These are phyloP conservation scores for Teratosphaeria gauchensis DNA, from an alignment of 2,329 filamentous ascomycete species.

Conservation along the genomic window DNA sequence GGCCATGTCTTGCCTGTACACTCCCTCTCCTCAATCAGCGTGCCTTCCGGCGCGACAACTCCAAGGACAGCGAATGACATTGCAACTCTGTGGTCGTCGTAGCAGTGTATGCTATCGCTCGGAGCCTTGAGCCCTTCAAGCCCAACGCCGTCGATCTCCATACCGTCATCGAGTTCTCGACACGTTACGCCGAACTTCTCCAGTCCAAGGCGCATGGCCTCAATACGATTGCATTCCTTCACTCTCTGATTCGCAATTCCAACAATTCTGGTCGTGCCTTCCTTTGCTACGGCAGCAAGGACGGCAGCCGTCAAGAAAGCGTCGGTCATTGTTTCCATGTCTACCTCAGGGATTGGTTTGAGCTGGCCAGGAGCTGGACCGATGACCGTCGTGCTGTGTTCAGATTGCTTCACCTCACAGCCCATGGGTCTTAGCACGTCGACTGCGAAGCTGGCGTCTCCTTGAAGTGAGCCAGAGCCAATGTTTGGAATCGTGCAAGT, in stretches of 20 bases:
- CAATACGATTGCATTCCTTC: slow-evolving; percentile 95
- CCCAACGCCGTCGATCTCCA: slow-evolving; percentile 54
- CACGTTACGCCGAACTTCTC: slow-evolving; percentile 86
- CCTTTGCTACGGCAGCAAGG: slow-evolving; percentile 74
- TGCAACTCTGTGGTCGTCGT: slow-evolving; percentile 93
- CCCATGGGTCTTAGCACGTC: slow-evolving; percentile 90
- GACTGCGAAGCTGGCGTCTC: slow-evolving; percentile 86
- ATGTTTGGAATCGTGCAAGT: slow-evolving; percentile 96
- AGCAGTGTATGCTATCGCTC: slow-evolving; percentile 69
- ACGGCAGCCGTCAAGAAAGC: slow-evolving; percentile 94
- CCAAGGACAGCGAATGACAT: slow-evolving; percentile 96
- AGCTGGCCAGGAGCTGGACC: slow-evolving; percentile 67
- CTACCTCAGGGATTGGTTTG: slow-evolving; percentile 67
- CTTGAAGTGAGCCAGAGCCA: slow-evolving; percentile 81
- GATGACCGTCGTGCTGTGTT: slow-evolving; percentile 80
- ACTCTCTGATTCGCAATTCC: slow-evolving; percentile 97
- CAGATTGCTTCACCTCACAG: slow-evolving; percentile 76
- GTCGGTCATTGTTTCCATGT: slow-evolving; percentile 99
- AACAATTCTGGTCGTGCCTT: slow-evolving; percentile 63
- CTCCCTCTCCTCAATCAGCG: slow-evolving; percentile 77
- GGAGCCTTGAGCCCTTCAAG: slow-evolving; percentile 45
- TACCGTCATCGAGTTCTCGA: slow-evolving; percentile 87
- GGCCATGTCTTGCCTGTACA: slow-evolving; percentile 98
- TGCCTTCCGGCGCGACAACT: slow-evolving; percentile 58
- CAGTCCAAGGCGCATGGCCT: slow-evolving; percentile 89